Evolutionary conservation across 2,329 filamentous ascomycete genomes (phyloP), one percentile per base, ranked within the genome.

Genomic region (Aspergillus pseudoglaucus): DNA sequence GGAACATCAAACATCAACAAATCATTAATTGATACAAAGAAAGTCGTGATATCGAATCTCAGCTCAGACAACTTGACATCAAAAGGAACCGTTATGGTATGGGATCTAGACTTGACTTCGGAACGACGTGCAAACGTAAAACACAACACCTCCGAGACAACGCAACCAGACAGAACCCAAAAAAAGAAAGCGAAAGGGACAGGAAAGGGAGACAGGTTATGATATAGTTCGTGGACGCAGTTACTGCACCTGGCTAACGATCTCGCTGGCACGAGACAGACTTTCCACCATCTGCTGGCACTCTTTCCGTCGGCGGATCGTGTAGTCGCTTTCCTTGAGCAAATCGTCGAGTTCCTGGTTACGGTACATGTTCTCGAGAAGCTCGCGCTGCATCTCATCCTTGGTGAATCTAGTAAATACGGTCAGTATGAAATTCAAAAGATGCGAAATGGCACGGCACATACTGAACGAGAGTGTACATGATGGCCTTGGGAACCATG

Each of bases 201-300:
- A 23, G 12, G 8, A 6, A 23, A 22, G 10, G 22, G 9, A 6
- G 8, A 41, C 7, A 22, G 4, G 20, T 5, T 12, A 38, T 4
- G 17, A 17, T 15, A 18, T 17, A 38, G n/a, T 9, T 17, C 2
- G 10, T 18, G 14, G 18, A 47, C 49, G 48, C 46, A 47, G 42
- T 58, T 68, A 82, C 69, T 82, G 79, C 52, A 85, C 82, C 60
- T 84, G 81, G 72, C 88, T 90, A 67, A 98, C 93, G 73, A 98
- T 97, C 77, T 98, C 93, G 70, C 84, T 93, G 48, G 93, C 93
- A 70, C 87, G 86, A 59, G 79, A 75, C 63, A 98, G 77, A 47
- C 88, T 94, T 72, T 98, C 93, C 45, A 98, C 93, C 93, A 98
- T 98, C 73, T 96, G 90, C 73, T 94, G 90, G 73, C 93, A 98